Conservation (phyloP, 2,329 filamentous ascomycete genomes). For the Emericellopsis cladophorae region DNA sequence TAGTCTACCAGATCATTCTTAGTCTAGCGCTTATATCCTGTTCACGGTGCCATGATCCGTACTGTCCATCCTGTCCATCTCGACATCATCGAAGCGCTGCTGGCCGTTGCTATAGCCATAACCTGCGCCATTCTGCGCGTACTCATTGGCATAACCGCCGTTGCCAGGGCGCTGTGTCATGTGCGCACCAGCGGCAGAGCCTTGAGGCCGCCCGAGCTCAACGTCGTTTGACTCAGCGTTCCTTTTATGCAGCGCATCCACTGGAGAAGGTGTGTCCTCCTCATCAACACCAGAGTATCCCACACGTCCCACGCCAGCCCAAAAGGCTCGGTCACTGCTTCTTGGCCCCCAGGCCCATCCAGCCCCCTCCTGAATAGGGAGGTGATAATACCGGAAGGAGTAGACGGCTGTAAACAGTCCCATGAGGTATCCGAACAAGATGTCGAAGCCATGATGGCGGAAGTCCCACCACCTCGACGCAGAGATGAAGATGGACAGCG, state of each 20-base stretch:
- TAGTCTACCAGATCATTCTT: too few species aligned
- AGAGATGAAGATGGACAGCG: slow-evolving; percentile 67
- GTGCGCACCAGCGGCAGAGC: background rate
- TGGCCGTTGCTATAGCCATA: background rate
- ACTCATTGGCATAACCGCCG: background rate
- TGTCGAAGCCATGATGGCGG: slow-evolving; percentile 86
- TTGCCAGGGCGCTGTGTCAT: background rate
- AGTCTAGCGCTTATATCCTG: background rate
- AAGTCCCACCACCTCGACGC: slow-evolving; percentile 79
- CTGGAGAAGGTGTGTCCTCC: slow-evolving; percentile 3
- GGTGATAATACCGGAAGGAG: slow-evolving; percentile 75
- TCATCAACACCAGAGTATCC: slow-evolving; percentile 36
- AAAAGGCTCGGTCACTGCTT: slow-evolving; percentile 61
- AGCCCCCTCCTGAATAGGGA: slow-evolving; percentile 59
- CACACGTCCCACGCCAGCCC: slow-evolving; percentile 55
- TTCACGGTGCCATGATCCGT: background rate
- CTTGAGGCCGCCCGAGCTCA: background rate
- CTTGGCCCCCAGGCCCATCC: slow-evolving; percentile 86
- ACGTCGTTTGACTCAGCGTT: background rate
- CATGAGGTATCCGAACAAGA: slow-evolving; percentile 72
- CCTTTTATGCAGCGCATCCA: background rate
- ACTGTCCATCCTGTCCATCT: slow-evolving; percentile 3
- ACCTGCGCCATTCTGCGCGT: background rate
- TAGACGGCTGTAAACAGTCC: slow-evolving; percentile 61
- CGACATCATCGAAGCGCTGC: slow-evolving; percentile 2